These are phyloP conservation scores for Tetrapisispora arboricola DNA, from an alignment of 805 yeast genomes.

Conservation along the genomic window DNA sequence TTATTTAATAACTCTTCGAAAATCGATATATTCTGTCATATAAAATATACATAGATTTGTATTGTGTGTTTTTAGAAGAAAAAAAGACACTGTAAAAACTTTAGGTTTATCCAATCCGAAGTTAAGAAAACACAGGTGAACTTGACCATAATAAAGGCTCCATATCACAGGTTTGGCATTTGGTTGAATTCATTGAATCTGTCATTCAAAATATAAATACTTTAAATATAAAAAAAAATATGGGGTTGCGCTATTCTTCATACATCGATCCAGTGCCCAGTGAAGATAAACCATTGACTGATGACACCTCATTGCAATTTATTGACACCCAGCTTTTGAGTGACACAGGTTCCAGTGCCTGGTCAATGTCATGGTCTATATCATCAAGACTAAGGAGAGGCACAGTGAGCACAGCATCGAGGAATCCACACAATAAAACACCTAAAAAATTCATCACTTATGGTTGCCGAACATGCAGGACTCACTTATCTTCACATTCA, in stretches of 20 bases:
- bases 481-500: slow-evolving; percentile 24
- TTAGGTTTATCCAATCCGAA: too few relatives aligned
- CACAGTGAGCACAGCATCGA: not conserved
- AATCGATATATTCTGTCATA: too few relatives aligned
- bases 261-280: slow-evolving; percentile 16
- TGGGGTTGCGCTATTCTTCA: slow-evolving; percentile 23
- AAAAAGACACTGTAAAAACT: too few relatives aligned
- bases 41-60: too few relatives aligned
- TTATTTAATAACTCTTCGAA: too few relatives aligned
- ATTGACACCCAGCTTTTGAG: not conserved
- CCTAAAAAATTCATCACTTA: slow-evolving; percentile 19
- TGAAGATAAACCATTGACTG: not conserved
- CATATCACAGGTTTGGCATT: too few relatives aligned
- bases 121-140: too few relatives aligned
- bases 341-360: not conserved
- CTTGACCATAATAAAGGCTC: too few relatives aligned
- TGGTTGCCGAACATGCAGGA: slow-evolving; percentile 26
- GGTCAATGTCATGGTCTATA: not conserved
- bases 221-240: too few relatives aligned
- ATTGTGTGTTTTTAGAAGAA: too few relatives aligned
- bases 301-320: not conserved
- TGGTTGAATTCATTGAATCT: too few relatives aligned
- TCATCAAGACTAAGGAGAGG: not conserved
- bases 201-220: too few relatives aligned
- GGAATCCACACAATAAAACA: not conserved